These are phyloP conservation scores for Strigomonas culicis DNA, from an alignment of 208 protist genomes.

Conservation along the genomic window DNA sequence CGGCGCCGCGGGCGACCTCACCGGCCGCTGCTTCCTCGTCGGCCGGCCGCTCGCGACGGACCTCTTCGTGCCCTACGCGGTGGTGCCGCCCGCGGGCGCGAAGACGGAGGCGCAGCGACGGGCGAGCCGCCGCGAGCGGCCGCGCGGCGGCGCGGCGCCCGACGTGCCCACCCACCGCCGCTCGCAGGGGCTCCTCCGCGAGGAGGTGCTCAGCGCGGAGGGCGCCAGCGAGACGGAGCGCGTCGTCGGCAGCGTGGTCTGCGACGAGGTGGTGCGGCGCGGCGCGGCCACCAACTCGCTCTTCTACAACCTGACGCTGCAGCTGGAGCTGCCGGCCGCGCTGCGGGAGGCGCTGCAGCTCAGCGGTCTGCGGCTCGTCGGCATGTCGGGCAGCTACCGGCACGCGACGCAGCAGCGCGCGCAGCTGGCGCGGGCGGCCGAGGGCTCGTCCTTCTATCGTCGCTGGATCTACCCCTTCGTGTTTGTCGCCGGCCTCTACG, in stretches of 20 bases:
- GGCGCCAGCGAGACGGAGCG: background rate
- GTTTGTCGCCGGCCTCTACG: conserved; percentile 32
- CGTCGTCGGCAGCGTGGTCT: background rate
- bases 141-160: background rate
- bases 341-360: background rate
- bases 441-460: conserved; percentile 21
- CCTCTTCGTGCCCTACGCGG: conserved; percentile 22
- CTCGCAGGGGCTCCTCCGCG: background rate
- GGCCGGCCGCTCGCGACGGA: conserved; percentile 12
- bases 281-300: conserved; percentile 6
- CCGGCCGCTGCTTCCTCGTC: conserved; percentile 26
- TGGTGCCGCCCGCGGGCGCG: background rate
- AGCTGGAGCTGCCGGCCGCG: background rate
- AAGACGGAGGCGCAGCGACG: background rate
- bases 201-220: conserved; percentile 2
- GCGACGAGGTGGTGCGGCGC: background rate
- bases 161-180: too few species aligned
- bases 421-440: conserved; percentile 12
- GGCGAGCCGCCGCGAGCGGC: background rate
- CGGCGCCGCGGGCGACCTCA: background rate
- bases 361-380: conserved; percentile 25
- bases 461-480: conserved; percentile 47
- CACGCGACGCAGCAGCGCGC: conserved; percentile 11
- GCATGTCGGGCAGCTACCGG: conserved; percentile 20
- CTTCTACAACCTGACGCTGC: conserved; percentile 8